Conservation (phyloP, 1,139 yeast species). For the Blastobotrys buckinghamii region DNA sequence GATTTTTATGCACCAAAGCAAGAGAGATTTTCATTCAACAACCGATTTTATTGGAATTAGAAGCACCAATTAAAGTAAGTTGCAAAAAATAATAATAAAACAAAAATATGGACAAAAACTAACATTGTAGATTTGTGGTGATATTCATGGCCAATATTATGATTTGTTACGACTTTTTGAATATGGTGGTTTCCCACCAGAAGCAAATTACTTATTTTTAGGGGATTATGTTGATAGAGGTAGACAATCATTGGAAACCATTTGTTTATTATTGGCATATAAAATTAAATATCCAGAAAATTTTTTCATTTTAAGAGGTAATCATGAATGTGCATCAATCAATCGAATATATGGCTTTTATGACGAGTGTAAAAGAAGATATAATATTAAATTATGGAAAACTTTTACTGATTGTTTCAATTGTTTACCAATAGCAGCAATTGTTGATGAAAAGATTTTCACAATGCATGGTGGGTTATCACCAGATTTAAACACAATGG, state of each 20-base stretch:
- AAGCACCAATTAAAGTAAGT: constrained; percentile 85
- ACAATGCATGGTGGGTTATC: constrained; percentile 99
- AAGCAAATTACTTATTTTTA: constrained; percentile 46
- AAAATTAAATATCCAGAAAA: constrained; percentile 97
- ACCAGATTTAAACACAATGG: constrained; percentile 96
- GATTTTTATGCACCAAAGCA: constrained; percentile 94
- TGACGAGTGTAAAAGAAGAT: constrained; percentile 95
- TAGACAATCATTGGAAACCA: constrained; percentile 91
- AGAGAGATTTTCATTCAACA: constrained; percentile 97
- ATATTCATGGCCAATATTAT: constrained; percentile 96
- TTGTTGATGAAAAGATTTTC: constrained; percentile 93
- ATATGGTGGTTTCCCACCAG: constrained; percentile 99
- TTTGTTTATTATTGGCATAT: constrained; percentile 86
- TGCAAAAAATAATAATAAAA: not conserved
- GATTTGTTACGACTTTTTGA: constrained; percentile 92
- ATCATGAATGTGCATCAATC: constrained; percentile 75
- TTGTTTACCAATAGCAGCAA: constrained; percentile 97
- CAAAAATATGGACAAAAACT: constrained; percentile 3
- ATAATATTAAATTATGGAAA: constrained; percentile 95
- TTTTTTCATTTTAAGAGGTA: constrained; percentile 57
- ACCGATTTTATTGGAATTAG: constrained; percentile 89
- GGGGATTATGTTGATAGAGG: constrained; percentile 99
- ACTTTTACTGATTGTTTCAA: constrained; percentile 97
- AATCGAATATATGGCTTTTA: constrained; percentile 96
- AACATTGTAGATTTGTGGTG: constrained; percentile 58